Evolutionary conservation across 257 asterid genomes (phyloP).

Genomic region (Hygrophila difformis): DNA sequence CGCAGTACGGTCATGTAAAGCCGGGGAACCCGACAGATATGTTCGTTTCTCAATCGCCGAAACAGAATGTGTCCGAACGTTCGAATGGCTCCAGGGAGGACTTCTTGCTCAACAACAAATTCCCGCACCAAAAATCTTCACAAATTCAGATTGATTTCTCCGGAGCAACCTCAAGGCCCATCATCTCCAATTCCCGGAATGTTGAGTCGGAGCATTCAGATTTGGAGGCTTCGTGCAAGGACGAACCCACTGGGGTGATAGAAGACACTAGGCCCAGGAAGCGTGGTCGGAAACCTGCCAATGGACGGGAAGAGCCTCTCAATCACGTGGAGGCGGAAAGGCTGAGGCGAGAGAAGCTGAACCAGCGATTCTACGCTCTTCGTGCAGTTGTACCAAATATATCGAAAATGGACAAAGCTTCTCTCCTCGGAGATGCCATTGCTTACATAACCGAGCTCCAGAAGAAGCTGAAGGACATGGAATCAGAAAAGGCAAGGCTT

Average conservation of each 20-base stretch:
- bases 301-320: background rate
- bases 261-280: slow-evolving; percentile 72
- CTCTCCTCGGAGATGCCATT: background rate
- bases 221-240: slow-evolving; percentile 54
- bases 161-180: slow-evolving; percentile 46
- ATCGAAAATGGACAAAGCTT: background rate
- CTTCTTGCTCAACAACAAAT: slow-evolving; percentile 20
- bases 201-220: slow-evolving; percentile 75
- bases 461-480: background rate
- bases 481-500: background rate
- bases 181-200: background rate
- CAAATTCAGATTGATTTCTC: slow-evolving; percentile 64
- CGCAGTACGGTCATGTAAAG: slow-evolving; percentile 26
- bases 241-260: slow-evolving; percentile 29
- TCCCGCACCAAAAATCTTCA: slow-evolving; percentile 47
- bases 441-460: background rate
- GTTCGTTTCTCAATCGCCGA: slow-evolving; percentile 27
- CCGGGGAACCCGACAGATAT: slow-evolving; percentile 28
- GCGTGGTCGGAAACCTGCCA: slow-evolving; percentile 28
- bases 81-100: slow-evolving; percentile 43
- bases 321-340: background rate
- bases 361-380: background rate
- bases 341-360: background rate
- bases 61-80: slow-evolving; percentile 18
- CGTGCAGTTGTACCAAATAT: background rate